Base-by-base conservation (phyloP, 78 protist species). In the Diacronema lutheri region DNA sequence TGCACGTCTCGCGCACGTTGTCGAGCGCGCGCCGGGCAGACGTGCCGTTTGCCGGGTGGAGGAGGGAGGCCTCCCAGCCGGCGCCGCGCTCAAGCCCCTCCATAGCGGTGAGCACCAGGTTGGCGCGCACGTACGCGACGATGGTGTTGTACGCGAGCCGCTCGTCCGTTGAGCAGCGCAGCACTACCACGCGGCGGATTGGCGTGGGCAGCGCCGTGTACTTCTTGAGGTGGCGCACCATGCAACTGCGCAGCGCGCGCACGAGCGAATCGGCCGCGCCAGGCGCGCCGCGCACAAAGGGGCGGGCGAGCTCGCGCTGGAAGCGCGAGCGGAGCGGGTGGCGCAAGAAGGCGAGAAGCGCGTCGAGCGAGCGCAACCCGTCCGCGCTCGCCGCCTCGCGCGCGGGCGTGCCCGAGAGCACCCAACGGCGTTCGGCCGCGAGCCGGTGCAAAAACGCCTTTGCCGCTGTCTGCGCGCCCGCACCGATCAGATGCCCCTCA, bases 81-180 rank as follows among this genome's bases (percentile, higher is more conserved):
- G 71, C 71, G 41, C 41, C 71, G 31, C 31, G 13, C 41, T 3
- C 25, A 41, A 1, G 41, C 41, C 71, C 71, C 25, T 12, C 25
- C 71, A 64, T 7, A 16, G 23, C 71, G 41, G 71, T 64, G 25
- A 64, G 71, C 20, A 64, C 40, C 29, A 64, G 11, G 41, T 64
- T 64, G 25, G 71, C 71, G 26, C 21, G 14, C 41, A 33, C 1
- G 41, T 14, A 64, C 41, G 23, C 71, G 23, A 33, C 71, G 41
- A 64, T 12, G 31, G 71, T 31, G 40, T 64, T 64, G 41, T 64
- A 64, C 71, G 71, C 71, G 71, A 64, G 71, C 6, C 71, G 71
- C 40, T 64, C 71, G 31, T 10, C 35, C 25, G 41, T 12, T 0
- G 71, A 29, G 71, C 71, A 64, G 41, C 13, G 41, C 41, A 64